A percentile compares a stretch with the other conserved stretches of the same genome.
Evolutionary conservation across 2,329 filamentous ascomycete species (phyloP).

Genomic region (Fusarium nygamai): DNA sequence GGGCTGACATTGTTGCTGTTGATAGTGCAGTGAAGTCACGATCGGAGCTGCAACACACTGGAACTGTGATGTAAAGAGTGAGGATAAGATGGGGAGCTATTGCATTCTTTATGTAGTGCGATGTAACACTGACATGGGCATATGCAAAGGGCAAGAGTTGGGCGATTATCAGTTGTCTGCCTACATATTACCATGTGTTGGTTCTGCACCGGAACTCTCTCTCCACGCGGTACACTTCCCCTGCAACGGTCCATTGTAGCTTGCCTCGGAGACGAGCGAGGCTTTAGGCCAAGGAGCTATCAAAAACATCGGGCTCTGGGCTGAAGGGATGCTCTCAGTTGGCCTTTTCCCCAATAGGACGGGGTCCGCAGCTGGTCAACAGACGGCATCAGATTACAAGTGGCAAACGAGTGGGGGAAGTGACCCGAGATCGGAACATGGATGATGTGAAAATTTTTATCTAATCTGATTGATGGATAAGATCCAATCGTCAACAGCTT

Average conservation of each 20-base stretch:
- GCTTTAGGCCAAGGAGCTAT: conserved; percentile 19
- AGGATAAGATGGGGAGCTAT: conserved; percentile 5
- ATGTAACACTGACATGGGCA: conserved; percentile 19
- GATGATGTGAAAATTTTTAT: conserved; percentile 22
- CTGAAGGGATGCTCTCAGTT: conserved; percentile 12
- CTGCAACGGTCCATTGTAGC: neutral
- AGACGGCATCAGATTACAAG: conserved; percentile 18
- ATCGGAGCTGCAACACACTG: conserved; percentile 1
- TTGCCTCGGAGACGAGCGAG: neutral
- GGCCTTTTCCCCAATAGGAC: conserved; percentile 18
- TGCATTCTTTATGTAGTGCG: conserved; percentile 21
- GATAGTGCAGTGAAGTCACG: neutral
- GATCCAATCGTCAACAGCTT: conserved; percentile 23
- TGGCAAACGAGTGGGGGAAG: conserved; percentile 28
- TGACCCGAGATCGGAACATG: conserved; percentile 32
- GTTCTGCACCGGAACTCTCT: conserved; percentile 3
- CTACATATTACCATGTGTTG: conserved; percentile 2
- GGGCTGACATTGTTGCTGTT: conserved; percentile 27
- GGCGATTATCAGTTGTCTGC: neutral
- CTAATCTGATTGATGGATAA: conserved; percentile 41
- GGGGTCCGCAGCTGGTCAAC: conserved; percentile 7
- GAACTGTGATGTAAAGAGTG: neutral
- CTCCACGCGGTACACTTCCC: neutral
- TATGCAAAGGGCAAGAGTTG: neutral
- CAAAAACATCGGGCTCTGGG: neutral